Percentiles rank a stretch among this genome's conserved stretches.
Evolutionary conservation across 495 filamentous ascomycete species (phyloP).

Genomic region (Entonaema liquescens): DNA sequence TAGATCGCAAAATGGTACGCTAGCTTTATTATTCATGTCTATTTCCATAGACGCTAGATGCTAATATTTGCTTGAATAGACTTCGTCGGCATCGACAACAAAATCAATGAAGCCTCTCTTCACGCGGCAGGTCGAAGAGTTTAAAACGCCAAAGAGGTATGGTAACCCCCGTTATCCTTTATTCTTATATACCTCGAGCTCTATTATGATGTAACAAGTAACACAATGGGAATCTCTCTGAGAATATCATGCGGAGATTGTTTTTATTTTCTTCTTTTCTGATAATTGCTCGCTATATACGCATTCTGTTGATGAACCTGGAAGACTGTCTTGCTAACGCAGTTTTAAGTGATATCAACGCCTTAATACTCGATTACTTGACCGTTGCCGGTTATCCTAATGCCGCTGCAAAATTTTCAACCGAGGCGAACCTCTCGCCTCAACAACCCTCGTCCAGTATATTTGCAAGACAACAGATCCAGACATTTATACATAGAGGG

Average conservation of each 20-base stretch:
- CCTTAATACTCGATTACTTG: constrained; percentile 95
- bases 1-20: constrained; percentile 41
- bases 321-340: constrained; percentile 48
- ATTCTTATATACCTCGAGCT: constrained; percentile 26
- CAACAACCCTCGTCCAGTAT: constrained; percentile 76
- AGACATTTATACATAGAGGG: constrained; percentile 80
- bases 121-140: constrained; percentile 82
- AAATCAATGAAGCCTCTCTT: constrained; percentile 76
- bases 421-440: constrained; percentile 86
- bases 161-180: constrained; percentile 46
- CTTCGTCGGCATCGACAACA: constrained; percentile 71
- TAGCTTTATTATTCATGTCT: neutral
- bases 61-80: constrained; percentile 53
- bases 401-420: constrained; percentile 91
- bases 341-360: constrained; percentile 83
- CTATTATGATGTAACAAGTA: constrained; percentile 79
- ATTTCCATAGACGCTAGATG: neutral
- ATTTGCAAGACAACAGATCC: constrained; percentile 77
- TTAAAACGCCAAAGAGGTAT: constrained; percentile 91
- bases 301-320: constrained; percentile 18
- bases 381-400: constrained; percentile 95
- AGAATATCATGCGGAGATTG: constrained; percentile 88
- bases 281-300: constrained; percentile 25
- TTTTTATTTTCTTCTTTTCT: constrained; percentile 77
- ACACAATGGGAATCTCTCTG: constrained; percentile 99